These are phyloP conservation scores for Trichoderma simmonsii DNA, from an alignment of 2,329 filamentous ascomycete genomes.

Conservation along the genomic window DNA sequence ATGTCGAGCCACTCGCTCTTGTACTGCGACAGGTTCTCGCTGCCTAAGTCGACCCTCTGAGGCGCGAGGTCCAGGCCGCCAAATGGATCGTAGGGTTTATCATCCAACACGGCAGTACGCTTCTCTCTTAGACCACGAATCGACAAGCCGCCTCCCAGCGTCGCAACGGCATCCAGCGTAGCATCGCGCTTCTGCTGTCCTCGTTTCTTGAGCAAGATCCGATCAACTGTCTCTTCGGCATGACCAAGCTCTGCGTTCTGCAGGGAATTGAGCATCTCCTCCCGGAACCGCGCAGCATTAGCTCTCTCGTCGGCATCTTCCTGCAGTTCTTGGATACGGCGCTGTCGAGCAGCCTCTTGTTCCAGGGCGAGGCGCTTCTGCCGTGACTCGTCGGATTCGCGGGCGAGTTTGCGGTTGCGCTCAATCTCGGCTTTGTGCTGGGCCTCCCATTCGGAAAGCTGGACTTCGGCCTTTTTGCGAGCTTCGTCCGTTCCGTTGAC, in stretches of 20 bases:
- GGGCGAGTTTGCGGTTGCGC: constrained; percentile 53
- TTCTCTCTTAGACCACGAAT: constrained; percentile 79
- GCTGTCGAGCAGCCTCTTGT: constrained; percentile 58
- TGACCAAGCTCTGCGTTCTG: constrained; percentile 58
- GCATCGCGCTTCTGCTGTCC: constrained; percentile 48
- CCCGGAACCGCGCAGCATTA: constrained; percentile 59
- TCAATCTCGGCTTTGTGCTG: constrained; percentile 68
- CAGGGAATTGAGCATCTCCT: constrained; percentile 68
- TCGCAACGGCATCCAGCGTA: constrained; percentile 34
- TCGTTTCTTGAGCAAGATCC: constrained; percentile 71
- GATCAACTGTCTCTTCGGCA: constrained; percentile 55
- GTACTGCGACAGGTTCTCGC: constrained; percentile 58
- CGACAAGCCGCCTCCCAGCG: constrained; percentile 42
- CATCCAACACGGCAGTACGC: constrained; percentile 44
- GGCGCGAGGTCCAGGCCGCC: constrained; percentile 68
- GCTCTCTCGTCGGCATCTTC: constrained; percentile 70
- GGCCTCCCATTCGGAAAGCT: constrained; percentile 62
- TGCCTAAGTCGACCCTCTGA: constrained; percentile 62
- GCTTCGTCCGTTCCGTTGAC: constrained; percentile 68
- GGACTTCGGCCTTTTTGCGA: constrained; percentile 44
- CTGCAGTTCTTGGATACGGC: constrained; percentile 59
- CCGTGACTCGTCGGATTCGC: constrained; percentile 53
- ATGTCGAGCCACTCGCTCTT: constrained; percentile 70
- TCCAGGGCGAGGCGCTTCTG: constrained; percentile 60
- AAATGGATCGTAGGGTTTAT: constrained; percentile 85